Evolutionary conservation across 495 filamentous ascomycete species (phyloP).

Genomic region (Aspergillus cristatus): DNA sequence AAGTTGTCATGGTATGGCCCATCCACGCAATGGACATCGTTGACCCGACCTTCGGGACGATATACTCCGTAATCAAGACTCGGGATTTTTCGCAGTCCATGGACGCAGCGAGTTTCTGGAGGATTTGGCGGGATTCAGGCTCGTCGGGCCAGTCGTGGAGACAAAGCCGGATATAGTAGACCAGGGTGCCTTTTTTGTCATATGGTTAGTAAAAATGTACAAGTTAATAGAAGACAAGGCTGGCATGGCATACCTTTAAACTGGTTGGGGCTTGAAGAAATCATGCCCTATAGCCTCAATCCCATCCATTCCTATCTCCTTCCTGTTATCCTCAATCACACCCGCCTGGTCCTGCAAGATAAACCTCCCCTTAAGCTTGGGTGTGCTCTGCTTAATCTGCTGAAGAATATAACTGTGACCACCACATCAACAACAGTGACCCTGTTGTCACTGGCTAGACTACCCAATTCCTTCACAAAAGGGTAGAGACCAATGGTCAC

Average conservation of each 20-base stretch:
- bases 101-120: conserved; percentile 30
- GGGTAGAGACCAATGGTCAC: conserved; percentile 4
- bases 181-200: conserved; percentile 10
- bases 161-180: conserved; percentile 21
- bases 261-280: conserved; percentile 38
- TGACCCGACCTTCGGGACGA: background rate
- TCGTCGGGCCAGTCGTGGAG: conserved; percentile 41
- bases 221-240: background rate
- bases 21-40: conserved; percentile 1
- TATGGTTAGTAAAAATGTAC: background rate
- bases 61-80: conserved; percentile 9
- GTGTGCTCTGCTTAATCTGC: conserved; percentile 19
- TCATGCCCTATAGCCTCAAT: conserved; percentile 29
- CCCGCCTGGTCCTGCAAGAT: conserved; percentile 36
- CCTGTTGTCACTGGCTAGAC: conserved; percentile 2
- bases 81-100: conserved; percentile 19
- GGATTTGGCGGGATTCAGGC: conserved; percentile 23
- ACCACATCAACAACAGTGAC: conserved; percentile 41
- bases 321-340: conserved; percentile 32
- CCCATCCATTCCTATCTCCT: conserved; percentile 24
- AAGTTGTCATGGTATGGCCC: conserved; percentile 2
- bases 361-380: conserved; percentile 24
- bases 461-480: conserved; percentile 3
- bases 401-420: conserved; percentile 33
- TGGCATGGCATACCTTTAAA: conserved; percentile 13